Base-by-base conservation (phyloP, 352 stramenopile species). In the Phytopythium sindhum region DNA sequence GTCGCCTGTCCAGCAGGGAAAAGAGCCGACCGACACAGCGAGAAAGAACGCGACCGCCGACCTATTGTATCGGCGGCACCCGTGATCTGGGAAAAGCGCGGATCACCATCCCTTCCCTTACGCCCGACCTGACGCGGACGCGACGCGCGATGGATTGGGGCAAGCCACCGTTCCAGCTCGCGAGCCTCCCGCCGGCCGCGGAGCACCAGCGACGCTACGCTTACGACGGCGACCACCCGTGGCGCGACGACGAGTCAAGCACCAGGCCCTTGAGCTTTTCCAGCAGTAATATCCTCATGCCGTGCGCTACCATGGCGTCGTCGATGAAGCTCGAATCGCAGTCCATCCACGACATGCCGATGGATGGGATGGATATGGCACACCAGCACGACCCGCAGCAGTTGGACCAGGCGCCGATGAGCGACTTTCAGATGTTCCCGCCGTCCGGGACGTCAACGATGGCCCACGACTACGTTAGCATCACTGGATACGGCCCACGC, bases 1-100 rank as follows among this genome's bases (percentile, higher is more conserved):
- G 23, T 48, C 29, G 37, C 56, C 42, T 51, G 28, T 61, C 26
- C 24, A 41, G 33, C 56, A 37, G 56, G 24, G 55, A 50, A 66
- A 54, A 54, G 47, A 54, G 47, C 24, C 51, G 41, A 63, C 35
- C 12, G 26, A 44, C 37, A 9, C 19, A 39, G 37, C 37, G 35
- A 37, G 33, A 60, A 55, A 24, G 15, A 19, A 52, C 47, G 14
- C 19, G 48, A 58, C 19, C 35, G 19, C n/a, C 35, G 54, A 47
- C 29, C 59, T 48, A 48, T 60, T 56, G 51, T 55, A 53, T 51
- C 50, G 33, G 10, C 9, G 31, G 6, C 21, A 14, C 31, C 17
- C 55, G 68, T 52, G 59, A 68, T 76, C 72, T 78, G 72, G 68
- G 72, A 78, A 78, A 54, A 73, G 71, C 37, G 23, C 29, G 2